These are phyloP conservation scores for Glonium stellatum DNA, from an alignment of 495 filamentous ascomycete genomes.

Conservation along the genomic window DNA sequence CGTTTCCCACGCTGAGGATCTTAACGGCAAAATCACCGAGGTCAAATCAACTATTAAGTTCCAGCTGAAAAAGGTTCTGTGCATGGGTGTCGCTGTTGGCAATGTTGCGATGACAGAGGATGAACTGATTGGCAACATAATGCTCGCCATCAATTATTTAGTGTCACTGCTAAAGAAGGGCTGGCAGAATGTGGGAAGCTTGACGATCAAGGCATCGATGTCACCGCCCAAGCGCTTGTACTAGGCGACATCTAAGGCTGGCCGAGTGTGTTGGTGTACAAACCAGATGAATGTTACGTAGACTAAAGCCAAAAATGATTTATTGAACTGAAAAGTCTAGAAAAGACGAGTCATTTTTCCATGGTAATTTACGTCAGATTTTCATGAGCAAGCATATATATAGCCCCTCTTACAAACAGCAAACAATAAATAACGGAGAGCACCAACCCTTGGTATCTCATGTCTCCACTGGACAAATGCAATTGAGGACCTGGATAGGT, in stretches of 20 bases:
- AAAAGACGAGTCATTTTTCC: not conserved
- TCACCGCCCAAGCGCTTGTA: slow-evolving; percentile 93
- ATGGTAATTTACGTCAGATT: not conserved
- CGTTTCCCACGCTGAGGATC: slow-evolving; percentile 90
- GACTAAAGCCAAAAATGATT: no score
- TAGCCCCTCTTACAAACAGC: no score
- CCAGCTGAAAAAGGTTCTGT: slow-evolving; percentile 99
- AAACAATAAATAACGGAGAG: no score
- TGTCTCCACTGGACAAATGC: no score
- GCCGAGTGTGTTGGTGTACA: not conserved
- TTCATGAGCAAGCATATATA: no score
- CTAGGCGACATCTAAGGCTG: slow-evolving; percentile 45
- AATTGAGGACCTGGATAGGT: no score
- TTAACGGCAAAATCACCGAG: slow-evolving; percentile 87
- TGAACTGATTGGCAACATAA: slow-evolving; percentile 91
- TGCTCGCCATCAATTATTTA: slow-evolving; percentile 98
- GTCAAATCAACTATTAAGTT: slow-evolving; percentile 99
- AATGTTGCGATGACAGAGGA: slow-evolving; percentile 97
- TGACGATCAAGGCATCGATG: slow-evolving; percentile 99
- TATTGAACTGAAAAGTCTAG: no score
- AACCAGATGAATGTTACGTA: not conserved
- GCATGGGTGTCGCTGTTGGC: slow-evolving; percentile 96
- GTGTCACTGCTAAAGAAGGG: slow-evolving; percentile 99
- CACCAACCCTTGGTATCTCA: no score
- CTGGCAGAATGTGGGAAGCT: slow-evolving; percentile 98